Percentiles rank a stretch among this genome's conserved stretches.
Conservation (phyloP, 176 grass and related monocot genomes). For the Paspalum vaginatum region DNA sequence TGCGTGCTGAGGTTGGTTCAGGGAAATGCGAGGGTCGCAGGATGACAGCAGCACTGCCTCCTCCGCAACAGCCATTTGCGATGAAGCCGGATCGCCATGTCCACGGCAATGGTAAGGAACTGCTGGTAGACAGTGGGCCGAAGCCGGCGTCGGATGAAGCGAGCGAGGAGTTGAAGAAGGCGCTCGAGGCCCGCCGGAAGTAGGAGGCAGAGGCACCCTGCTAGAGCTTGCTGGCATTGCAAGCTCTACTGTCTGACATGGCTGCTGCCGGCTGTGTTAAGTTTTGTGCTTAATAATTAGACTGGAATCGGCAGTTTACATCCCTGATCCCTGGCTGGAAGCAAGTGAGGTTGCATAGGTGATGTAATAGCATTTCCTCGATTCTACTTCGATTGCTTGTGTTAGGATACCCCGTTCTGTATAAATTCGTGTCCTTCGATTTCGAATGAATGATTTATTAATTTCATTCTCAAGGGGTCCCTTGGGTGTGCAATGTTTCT, state of each 20-base stretch:
- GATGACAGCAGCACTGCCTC: background rate
- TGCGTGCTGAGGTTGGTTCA: conserved; percentile 46
- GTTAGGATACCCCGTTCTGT: conserved; percentile 31
- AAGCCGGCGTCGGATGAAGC: conserved; percentile 47
- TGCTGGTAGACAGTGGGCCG: background rate
- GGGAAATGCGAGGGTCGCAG: conserved; percentile 35
- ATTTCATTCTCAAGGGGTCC: background rate
- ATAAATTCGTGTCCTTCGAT: conserved; percentile 15
- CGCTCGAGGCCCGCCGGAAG: conserved; percentile 51
- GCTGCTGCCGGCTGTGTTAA: background rate
- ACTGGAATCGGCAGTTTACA: conserved; percentile 28
- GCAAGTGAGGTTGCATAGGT: conserved; percentile 36
- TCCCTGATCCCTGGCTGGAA: conserved; percentile 5
- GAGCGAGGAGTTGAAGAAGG: conserved; percentile 66
- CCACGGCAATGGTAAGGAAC: conserved; percentile 47
- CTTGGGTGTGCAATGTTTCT: background rate
- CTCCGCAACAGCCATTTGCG: conserved; percentile 13
- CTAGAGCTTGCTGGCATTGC: conserved; percentile 26
- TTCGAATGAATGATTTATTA: background rate
- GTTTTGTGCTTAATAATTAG: conserved; percentile 46
- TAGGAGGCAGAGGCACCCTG: conserved; percentile 20
- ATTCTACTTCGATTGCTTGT: conserved; percentile 7
- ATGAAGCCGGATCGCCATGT: conserved; percentile 42
- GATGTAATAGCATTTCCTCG: conserved; percentile 24
- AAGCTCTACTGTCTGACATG: conserved; percentile 23